Percentiles rank a stretch among this genome's conserved stretches.
Evolutionary conservation across 208 protist species (phyloP).

Genomic region (Leishmania tropica): DNA sequence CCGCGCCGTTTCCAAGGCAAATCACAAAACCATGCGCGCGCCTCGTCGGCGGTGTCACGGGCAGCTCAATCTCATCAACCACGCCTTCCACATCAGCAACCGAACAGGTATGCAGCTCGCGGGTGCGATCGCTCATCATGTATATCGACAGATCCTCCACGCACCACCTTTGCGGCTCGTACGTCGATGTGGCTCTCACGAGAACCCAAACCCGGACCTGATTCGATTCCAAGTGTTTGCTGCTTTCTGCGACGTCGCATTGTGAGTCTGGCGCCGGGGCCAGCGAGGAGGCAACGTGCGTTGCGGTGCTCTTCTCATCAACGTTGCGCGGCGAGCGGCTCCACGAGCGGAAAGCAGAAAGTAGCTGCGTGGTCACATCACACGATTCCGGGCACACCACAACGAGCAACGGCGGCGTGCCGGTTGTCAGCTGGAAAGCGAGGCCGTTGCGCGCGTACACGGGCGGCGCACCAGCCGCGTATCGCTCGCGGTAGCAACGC

Average conservation of each 20-base stretch:
- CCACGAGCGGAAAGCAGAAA: constrained; percentile 33
- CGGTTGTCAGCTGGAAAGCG: constrained; percentile 40
- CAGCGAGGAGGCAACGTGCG: neutral
- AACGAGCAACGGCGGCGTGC: constrained; percentile 41
- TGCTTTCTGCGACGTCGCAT: neutral
- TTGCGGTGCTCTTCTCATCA: neutral
- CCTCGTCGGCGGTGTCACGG: constrained; percentile 14
- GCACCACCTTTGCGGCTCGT: constrained; percentile 22
- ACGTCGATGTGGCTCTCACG: neutral
- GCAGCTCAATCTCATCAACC: constrained; percentile 19
- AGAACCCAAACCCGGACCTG: constrained; percentile 9
- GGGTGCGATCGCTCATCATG: neutral
- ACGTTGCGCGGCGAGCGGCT: neutral
- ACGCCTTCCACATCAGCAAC: constrained; percentile 11
- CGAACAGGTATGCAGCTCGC: neutral
- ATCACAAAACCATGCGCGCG: constrained; percentile 18
- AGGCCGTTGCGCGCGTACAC: constrained; percentile 52
- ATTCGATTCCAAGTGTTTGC: neutral
- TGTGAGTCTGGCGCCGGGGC: neutral
- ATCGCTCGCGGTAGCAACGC: constrained; percentile 30
- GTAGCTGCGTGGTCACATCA: constrained; percentile 37
- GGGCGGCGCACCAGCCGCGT: constrained; percentile 28
- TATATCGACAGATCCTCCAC: constrained; percentile 6
- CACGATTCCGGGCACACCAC: constrained; percentile 46
- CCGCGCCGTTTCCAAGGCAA: constrained; percentile 7